A percentile compares a stretch with the other conserved stretches of the same genome.
These are phyloP conservation scores for Camelina neglecta DNA, from an alignment of 345 rosid species.

Conservation along the genomic window DNA sequence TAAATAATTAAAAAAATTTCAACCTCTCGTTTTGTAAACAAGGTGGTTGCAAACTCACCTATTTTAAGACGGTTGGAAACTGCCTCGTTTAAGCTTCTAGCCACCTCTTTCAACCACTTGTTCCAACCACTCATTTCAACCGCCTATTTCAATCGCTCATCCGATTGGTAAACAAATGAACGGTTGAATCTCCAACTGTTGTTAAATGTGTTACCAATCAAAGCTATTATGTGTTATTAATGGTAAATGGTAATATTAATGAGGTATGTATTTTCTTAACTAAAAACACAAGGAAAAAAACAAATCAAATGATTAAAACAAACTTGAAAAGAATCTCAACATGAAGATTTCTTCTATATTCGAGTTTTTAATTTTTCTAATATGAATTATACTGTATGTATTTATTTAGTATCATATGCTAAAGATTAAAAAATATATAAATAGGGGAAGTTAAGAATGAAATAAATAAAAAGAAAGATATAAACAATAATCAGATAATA, in stretches of 20 bases:
- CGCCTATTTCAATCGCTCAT: too few species aligned
- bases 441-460: neutral
- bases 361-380: neutral
- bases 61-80: too few species aligned
- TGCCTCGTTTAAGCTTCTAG: too few species aligned
- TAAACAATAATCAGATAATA: slow-evolving; percentile 47
- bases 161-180: too few species aligned
- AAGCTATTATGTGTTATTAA: neutral
- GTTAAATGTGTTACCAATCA: too few species aligned
- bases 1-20: too few species aligned
- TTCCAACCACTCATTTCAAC: too few species aligned
- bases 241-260: neutral
- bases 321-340: neutral
- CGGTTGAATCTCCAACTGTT: too few species aligned
- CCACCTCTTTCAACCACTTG: too few species aligned
- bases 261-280: neutral
- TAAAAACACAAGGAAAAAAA: neutral
- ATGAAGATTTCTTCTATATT: neutral
- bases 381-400: neutral
- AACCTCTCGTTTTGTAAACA: too few species aligned
- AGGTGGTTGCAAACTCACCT: too few species aligned
- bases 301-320: neutral
- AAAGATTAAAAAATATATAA: neutral
- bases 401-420: slow-evolving; percentile 17
- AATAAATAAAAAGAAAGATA: slow-evolving; percentile 32